Percentiles rank a stretch among this genome's conserved stretches.
Conservation (phyloP, 257 asterid genomes). For the Nicotiana otophora region DNA sequence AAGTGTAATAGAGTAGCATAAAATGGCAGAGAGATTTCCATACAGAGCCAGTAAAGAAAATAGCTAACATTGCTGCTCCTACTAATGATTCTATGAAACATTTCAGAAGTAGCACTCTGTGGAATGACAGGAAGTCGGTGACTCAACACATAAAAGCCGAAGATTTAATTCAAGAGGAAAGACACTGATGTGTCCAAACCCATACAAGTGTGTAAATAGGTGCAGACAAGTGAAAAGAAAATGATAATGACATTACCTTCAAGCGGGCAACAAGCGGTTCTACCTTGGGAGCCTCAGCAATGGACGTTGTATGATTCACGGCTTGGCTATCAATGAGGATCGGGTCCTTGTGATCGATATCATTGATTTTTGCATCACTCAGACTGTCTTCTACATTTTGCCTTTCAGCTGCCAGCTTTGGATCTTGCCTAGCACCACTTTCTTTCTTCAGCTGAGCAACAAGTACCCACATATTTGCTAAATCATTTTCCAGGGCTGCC, state of each 20-base stretch:
- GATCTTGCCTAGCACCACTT: conserved; percentile 35
- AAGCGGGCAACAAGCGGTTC: conserved; percentile 93
- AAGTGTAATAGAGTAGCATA: neutral
- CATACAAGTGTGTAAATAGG: neutral
- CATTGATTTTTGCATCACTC: conserved; percentile 35
- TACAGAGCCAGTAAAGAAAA: neutral
- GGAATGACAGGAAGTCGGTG: neutral
- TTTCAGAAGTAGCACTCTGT: neutral
- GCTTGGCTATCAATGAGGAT: conserved; percentile 28
- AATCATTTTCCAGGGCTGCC: conserved; percentile 82
- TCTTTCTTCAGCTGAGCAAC: conserved; percentile 97
- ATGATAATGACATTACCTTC: conserved; percentile 44
- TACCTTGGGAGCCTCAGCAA: conserved; percentile 47
- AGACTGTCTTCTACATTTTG: conserved; percentile 30
- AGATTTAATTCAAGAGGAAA: neutral
- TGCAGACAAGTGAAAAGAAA: neutral
- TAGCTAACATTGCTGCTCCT: neutral
- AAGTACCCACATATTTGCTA: conserved; percentile 99
- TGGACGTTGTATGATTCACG: conserved; percentile 29
- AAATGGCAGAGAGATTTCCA: neutral
- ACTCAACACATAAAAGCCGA: neutral
- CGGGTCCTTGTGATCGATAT: conserved; percentile 36
- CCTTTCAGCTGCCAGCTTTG: conserved; percentile 31
- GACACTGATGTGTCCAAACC: neutral
- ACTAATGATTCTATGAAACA: neutral